Evolutionary conservation across 1,139 yeast species (phyloP), one percentile per base, ranked within the genome.

Genomic region (Meyerozyma guilliermondii): DNA sequence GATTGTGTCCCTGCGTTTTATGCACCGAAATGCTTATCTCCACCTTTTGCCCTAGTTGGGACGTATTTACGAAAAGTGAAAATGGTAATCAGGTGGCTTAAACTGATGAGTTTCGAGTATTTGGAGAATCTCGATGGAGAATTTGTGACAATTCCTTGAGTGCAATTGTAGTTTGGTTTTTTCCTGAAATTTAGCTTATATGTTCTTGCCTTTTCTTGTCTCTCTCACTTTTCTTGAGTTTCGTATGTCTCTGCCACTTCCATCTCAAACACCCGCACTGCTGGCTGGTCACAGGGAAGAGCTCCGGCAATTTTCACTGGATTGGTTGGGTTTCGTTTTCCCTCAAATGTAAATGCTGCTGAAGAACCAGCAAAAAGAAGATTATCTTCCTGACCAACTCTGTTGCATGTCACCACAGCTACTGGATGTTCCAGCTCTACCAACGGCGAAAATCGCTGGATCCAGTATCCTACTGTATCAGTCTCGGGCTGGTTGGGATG

Each of bases 321-420:
- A 23, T 33, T 20, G 14, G 5, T 2, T 11, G 23, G 11, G 24
- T 33, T 13, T 7, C 24, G 23, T 9, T 14, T 44, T 6, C 74
- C 75, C 43, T 66, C 68, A 50, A 83, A 82, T 47, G 74, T 73
- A 41, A 77, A 62, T 6, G 84, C 78, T 10, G 75, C 61, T 5
- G 85, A 76, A 1, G 88, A 75, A 1, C 96, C 95, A 0, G 87
- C 94, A 50, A 85, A 91, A 46, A 81, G 60, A 1, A 83, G 76
- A 28, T 77, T 76, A 37, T 71, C 80, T 59, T 89, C 97, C 34
- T 82, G 66, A 0, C 97, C 97, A 9, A 78, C 66, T 46, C 96
- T 65, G 57, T 89, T 88, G 50, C 87, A 82, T 17, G 80, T 62
- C 5, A 81, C 71, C 29, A 75, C 71, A 0, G 71, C 62, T 7